Base-by-base conservation (phyloP, 345 rosid species). In the Carallia pectinifolia region DNA sequence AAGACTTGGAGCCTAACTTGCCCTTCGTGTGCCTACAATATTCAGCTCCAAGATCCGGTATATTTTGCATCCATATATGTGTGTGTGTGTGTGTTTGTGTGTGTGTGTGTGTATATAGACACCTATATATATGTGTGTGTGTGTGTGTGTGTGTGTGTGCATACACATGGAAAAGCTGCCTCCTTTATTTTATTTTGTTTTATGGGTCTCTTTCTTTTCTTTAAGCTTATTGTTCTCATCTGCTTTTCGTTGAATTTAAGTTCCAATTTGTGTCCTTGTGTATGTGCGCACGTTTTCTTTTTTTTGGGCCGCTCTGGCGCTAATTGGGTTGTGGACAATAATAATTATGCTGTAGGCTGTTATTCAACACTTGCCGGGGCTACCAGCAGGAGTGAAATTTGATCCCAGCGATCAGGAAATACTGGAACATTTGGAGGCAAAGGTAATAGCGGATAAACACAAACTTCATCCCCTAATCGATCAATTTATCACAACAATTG, bases 331-430 rank as follows among this genome's bases (percentile, higher is more conserved):
- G 23, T 23, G 23, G 23, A 23, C 23, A 23, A 23, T 23, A 23
- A 8, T 7, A 1, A 39, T 10, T 23, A 23, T 23, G 23, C 23
- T 40, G 48, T 72, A 91, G 97, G 80, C 75, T 65, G 86, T 83
- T 18, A 86, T 90, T 64, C 83, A 85, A 52, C 92, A 89, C 80
- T 76, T 94, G 73, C 95, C 90, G 50, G 93, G 98, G 15, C 67
- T 95, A 63, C 99, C 99, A 1, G 96, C 97, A 0, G 99, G 99
- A 55, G 97, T 90, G 72, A 95, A 89, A 67, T 95, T 95, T 53
- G 97, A 95, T 71, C 99, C 99, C 27, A 87, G 88, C 1, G 99
- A 94, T 69, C 91, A 83, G 70, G 99, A 94, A 77, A 94, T 94
- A 47, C 79, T 94, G 12, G 83, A 85, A 78, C 96, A 92, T 80